Percentiles rank a stretch among this genome's conserved stretches.
These are phyloP conservation scores for Coniochaeta sp. DNA, from an alignment of 2,329 filamentous ascomycete species.

Conservation along the genomic window DNA sequence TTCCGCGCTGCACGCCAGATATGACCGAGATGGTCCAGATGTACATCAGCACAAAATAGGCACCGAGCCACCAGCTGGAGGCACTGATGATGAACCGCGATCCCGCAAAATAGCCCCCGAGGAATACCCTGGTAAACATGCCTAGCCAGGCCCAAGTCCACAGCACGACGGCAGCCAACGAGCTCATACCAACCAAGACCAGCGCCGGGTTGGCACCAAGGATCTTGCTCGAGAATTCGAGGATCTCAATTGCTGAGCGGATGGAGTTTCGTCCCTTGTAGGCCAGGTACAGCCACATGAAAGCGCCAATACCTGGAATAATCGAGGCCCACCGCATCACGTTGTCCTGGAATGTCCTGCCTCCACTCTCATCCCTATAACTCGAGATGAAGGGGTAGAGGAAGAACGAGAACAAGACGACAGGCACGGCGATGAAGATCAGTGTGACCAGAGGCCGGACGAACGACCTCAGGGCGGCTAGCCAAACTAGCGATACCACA, in stretches of 20 bases:
- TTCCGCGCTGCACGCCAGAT: constrained; percentile 81
- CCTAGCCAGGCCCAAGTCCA: constrained; percentile 97
- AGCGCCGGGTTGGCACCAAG: constrained; percentile 78
- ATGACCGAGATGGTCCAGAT: constrained; percentile 89
- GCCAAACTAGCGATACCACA: constrained; percentile 82
- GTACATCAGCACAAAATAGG: constrained; percentile 87
- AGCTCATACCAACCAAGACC: constrained; percentile 73
- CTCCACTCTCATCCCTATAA: constrained; percentile 69
- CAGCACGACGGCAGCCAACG: constrained; percentile 65
- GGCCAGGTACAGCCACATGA: constrained; percentile 78
- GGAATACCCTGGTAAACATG: constrained; percentile 94
- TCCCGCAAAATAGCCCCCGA: constrained; percentile 76
- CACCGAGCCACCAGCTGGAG: constrained; percentile 92
- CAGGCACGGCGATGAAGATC: constrained; percentile 76
- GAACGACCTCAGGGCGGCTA: constrained; percentile 81
- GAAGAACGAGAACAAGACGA: constrained; percentile 82
- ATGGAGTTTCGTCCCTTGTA: constrained; percentile 74
- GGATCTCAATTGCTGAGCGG: constrained; percentile 74
- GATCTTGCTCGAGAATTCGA: constrained; percentile 89
- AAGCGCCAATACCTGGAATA: constrained; percentile 64
- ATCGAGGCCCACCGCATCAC: constrained; percentile 84
- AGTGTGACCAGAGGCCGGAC: constrained; percentile 75
- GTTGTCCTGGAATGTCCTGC: constrained; percentile 75
- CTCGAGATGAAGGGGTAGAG: constrained; percentile 88
- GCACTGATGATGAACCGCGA: constrained; percentile 71